Conservation (phyloP, 257 asterid genomes). For the Solanum boliviense region DNA sequence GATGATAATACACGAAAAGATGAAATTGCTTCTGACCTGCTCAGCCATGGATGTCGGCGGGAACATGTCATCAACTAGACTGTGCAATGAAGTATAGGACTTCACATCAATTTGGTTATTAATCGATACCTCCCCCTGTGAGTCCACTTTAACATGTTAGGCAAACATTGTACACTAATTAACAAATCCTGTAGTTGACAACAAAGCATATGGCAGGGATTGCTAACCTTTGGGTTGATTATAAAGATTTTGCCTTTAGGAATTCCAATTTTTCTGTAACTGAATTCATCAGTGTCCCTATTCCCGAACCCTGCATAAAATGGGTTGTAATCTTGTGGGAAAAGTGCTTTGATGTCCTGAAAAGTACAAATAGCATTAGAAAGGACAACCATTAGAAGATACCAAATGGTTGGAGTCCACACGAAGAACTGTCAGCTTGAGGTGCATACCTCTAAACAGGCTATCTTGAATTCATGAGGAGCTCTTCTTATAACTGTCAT, state of each 20-base stretch:
- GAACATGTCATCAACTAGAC: slow-evolving; percentile 90
- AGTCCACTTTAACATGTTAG: background rate
- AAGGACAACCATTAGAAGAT: background rate
- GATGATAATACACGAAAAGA: background rate
- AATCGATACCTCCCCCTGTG: slow-evolving; percentile 97
- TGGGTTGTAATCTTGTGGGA: slow-evolving; percentile 90
- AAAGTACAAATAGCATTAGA: background rate
- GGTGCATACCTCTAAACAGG: slow-evolving; percentile 84
- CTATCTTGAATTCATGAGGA: slow-evolving; percentile 98
- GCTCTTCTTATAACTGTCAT: slow-evolving; percentile 91
- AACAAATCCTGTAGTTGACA: background rate
- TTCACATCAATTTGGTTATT: slow-evolving; percentile 74
- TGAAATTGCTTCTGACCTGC: slow-evolving; percentile 44
- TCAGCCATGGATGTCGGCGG: slow-evolving; percentile 87
- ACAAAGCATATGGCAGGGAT: background rate
- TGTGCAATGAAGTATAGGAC: slow-evolving; percentile 90
- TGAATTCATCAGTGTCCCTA: slow-evolving; percentile 96
- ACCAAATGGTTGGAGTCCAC: background rate
- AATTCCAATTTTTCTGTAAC: slow-evolving; percentile 93
- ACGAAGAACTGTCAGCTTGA: background rate
- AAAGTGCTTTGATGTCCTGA: slow-evolving; percentile 94
- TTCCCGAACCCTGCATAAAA: slow-evolving; percentile 98
- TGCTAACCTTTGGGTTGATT: slow-evolving; percentile 84
- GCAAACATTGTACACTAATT: background rate
- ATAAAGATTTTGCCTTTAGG: slow-evolving; percentile 97